Percentiles rank a stretch among this genome's conserved stretches.
Evolutionary conservation across 148 eudicot species (phyloP).

Genomic region (Dianthus caryophyllus): DNA sequence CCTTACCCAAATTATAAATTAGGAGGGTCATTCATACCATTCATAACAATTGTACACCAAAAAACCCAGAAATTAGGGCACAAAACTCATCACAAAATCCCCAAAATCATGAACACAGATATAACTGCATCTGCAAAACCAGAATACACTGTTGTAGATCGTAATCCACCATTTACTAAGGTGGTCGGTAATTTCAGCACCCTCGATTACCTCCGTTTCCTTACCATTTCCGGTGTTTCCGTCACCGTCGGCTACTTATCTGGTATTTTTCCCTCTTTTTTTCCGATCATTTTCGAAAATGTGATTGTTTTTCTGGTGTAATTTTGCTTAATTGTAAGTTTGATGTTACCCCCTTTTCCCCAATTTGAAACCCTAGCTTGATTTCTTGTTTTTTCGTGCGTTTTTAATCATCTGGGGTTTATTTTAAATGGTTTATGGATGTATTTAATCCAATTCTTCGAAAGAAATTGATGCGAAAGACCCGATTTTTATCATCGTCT

Average conservation of each 20-base stretch:
- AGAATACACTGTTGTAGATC: conserved; percentile 83
- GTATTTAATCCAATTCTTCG: no score
- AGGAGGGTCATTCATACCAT: no score
- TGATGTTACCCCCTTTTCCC: no score
- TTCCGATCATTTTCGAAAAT: no score
- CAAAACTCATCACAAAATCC: no score
- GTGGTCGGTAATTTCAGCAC: conserved; percentile 83
- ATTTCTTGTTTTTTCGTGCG: no score
- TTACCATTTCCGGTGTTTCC: conserved; percentile 86
- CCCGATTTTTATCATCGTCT: no score
- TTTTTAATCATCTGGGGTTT: neutral
- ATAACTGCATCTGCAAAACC: conserved; percentile 89
- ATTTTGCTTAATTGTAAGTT: neutral
- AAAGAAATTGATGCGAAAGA: no score
- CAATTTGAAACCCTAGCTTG: neutral
- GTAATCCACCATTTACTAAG: conserved; percentile 87
- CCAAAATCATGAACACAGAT: conserved; percentile 74
- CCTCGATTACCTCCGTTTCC: conserved; percentile 82
- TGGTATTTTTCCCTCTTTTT: conserved; percentile 44
- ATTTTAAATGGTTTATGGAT: no score
- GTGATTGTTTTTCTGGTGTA: neutral
- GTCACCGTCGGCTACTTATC: conserved; percentile 90
- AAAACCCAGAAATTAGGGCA: no score
- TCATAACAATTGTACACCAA: no score
- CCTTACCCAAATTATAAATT: no score